Evolutionary conservation across 805 yeast species (phyloP).

Genomic region (Kodamaea neixiangensis): DNA sequence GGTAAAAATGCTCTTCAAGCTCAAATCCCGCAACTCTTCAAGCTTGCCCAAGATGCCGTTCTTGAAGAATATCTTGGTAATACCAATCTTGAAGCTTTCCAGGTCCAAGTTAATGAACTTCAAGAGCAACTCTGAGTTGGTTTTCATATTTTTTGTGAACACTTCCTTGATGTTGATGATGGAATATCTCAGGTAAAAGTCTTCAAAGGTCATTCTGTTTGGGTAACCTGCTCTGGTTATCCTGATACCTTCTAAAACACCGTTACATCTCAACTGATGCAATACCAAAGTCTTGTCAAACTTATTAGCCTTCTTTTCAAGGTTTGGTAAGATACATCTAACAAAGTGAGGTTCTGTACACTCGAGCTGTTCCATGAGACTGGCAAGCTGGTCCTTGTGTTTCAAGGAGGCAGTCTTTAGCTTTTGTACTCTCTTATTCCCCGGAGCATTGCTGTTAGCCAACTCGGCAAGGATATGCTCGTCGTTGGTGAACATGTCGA

Average conservation of each 20-base stretch:
- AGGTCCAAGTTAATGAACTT: conserved; percentile 61
- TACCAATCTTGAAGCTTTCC: conserved; percentile 64
- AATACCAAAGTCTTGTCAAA: conserved; percentile 78
- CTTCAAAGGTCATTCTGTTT: conserved; percentile 80
- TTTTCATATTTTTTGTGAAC: conserved; percentile 52
- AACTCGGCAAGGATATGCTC: conserved; percentile 21
- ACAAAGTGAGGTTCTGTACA: conserved; percentile 95
- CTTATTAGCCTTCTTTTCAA: conserved; percentile 63
- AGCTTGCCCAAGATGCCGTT: conserved; percentile 77
- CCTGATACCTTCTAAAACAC: conserved; percentile 96
- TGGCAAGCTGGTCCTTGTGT: conserved; percentile 80
- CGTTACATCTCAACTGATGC: conserved; percentile 92
- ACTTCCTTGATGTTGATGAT: conserved; percentile 58
- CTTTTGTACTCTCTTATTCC: conserved; percentile 25
- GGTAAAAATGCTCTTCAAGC: conserved; percentile 55
- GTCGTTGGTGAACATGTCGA: conserved; percentile 51
- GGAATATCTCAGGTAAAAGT: conserved; percentile 73
- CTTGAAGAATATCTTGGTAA: conserved; percentile 72
- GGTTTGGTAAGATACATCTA: conserved; percentile 92
- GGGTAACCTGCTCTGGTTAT: conserved; percentile 98
- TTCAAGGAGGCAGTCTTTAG: conserved; percentile 76
- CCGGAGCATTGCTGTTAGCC: conserved; percentile 30
- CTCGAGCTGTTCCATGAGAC: conserved; percentile 69
- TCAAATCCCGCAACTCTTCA: conserved; percentile 73
- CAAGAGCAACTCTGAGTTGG: conserved; percentile 68